Evolutionary conservation across 2,329 filamentous ascomycete genomes (phyloP), one percentile per base, ranked within the genome.

Genomic region (Salinomyces thailandicus): DNA sequence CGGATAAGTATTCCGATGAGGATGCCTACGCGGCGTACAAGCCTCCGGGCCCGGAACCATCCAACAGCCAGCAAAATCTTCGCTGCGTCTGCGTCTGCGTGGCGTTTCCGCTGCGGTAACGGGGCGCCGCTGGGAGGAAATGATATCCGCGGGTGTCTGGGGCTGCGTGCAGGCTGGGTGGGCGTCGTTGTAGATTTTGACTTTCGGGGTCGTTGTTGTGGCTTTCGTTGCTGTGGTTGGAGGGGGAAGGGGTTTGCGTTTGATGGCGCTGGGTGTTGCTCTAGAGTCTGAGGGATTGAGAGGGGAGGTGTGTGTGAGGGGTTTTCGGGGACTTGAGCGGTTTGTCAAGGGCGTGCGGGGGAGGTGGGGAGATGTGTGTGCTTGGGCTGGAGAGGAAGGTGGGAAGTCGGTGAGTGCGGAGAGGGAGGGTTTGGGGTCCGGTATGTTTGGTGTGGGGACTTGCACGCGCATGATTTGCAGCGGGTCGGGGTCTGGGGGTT

Each of bases 131-230:
- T n/a, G n/a, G n/a, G n/a, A n/a, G n/a, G n/a, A n/a, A n/a, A n/a
- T n/a, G n/a, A 58, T 19, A 35, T 60, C 55, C n/a, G 55, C 54
- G 11, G 57, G 56, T 2, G 55, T 60, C 28, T 56, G 55, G 4
- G 57, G 57, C 35, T 60, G 57, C 3, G 41, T 40, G 5, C 34
- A 27, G 7, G 50, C 36, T 3, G 55, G 46, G 9, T 42, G 28
- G 8, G 39, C 33, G 30, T 60, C 56, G 33, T 58, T 47, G 45
- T 59, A 59, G 18, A 60, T 44, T 9, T 35, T 41, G 8, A 59
- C 34, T 26, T 31, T 39, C 4, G 43, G 43, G 12, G 41, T 41
- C 16, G 18, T 22, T 7, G 15, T 33, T 13, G 31, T 22, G 12
- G n/a, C 15, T 26, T 31, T 39, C 4, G 43, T 42, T n/a, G 41